Percentiles rank a stretch among this genome's conserved stretches.
Evolutionary conservation across 148 eudicot species (phyloP).

Genomic region (Vaccinium myrtillus): DNA sequence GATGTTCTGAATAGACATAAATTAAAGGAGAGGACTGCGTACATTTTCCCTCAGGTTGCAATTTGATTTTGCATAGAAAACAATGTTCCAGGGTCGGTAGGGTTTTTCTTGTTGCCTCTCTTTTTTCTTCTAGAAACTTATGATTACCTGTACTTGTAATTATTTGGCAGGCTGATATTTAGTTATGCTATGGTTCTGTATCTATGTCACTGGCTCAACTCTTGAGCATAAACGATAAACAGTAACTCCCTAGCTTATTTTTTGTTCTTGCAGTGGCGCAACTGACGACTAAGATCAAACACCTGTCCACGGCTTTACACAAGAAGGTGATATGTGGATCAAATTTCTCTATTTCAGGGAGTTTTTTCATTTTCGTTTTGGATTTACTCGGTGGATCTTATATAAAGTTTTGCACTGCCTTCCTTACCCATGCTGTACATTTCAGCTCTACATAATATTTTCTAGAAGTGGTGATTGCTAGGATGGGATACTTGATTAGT

Average conservation of each 20-base stretch:
- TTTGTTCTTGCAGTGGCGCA: constrained; percentile 48
- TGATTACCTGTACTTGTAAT: neutral
- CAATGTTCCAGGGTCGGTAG: neutral
- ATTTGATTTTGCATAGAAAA: no score
- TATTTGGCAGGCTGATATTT: neutral
- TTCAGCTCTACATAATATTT: neutral
- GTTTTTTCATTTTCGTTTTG: neutral
- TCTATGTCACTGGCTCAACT: neutral
- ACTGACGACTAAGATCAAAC: constrained; percentile 55
- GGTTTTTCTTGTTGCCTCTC: neutral
- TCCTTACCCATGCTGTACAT: neutral
- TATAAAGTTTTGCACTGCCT: neutral
- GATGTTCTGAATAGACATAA: neutral
- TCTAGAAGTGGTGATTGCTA: neutral
- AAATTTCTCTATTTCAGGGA: neutral
- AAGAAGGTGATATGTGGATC: constrained; percentile 43
- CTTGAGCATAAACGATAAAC: neutral
- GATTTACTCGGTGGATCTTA: neutral
- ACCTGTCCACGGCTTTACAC: constrained; percentile 35
- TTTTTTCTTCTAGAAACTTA: neutral
- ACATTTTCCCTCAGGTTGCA: neutral
- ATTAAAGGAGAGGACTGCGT: neutral
- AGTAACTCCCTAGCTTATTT: neutral
- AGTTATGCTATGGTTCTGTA: neutral
- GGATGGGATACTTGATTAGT: neutral